Conservation (phyloP, 116 monocot species). For the Cymodocea nodosa region DNA sequence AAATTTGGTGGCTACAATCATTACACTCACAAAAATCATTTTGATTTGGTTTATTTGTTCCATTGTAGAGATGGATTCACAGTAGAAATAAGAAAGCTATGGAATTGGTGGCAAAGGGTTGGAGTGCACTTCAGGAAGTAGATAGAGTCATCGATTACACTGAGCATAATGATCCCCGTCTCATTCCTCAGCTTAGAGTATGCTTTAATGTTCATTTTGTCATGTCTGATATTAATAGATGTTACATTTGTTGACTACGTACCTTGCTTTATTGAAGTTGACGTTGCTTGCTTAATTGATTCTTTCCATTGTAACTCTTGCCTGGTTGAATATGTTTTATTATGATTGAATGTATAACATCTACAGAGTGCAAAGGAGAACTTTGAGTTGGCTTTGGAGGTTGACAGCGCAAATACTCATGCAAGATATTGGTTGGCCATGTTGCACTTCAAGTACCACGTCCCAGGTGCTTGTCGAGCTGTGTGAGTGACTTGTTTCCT, state of each 20-base stretch:
- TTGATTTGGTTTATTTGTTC: not conserved
- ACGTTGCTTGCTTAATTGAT: not conserved
- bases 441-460: conserved; percentile 98
- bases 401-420: conserved; percentile 91
- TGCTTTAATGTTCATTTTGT: not conserved
- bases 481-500: conserved; percentile 34
- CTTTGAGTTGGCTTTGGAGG: conserved; percentile 92
- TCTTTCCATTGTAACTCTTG: too few relatives aligned
- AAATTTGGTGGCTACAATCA: not conserved
- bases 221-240: not conserved
- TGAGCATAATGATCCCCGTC: conserved; percentile 64
- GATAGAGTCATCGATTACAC: conserved; percentile 87
- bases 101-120: conserved; percentile 88
- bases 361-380: conserved; percentile 82
- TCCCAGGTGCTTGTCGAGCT: conserved; percentile 87
- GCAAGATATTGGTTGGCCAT: conserved; percentile 89
- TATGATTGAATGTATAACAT: not conserved
- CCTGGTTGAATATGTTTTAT: not conserved
- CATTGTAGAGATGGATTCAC: conserved; percentile 63
- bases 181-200: conserved; percentile 91
- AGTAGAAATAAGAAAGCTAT: conserved; percentile 91
- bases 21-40: not conserved
- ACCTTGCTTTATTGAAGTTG: not conserved
- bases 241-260: not conserved
- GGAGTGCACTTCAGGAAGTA: conserved; percentile 89